phyloP scores from a whole-genome alignment of 345 rosid genomes.

The Streptanthus diversifolius region DNA sequence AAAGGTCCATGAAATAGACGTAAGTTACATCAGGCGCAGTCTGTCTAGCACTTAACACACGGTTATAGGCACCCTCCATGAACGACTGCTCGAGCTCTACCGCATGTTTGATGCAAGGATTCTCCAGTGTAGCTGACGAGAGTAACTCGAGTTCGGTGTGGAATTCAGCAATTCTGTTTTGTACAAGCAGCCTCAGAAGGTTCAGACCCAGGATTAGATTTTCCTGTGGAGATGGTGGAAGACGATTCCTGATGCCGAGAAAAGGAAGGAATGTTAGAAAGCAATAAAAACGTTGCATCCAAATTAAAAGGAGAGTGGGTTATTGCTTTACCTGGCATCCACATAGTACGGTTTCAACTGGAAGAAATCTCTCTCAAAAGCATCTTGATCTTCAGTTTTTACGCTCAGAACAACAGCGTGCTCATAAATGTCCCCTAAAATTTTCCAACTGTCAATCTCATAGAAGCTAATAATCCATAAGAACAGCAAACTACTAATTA shows the following conservation, averaged over 20 bases:
- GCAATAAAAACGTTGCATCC: neutral
- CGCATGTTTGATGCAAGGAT: slow-evolving; percentile 89
- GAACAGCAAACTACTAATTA: neutral
- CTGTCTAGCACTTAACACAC: slow-evolving; percentile 89
- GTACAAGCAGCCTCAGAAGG: slow-evolving; percentile 88
- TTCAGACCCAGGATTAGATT: slow-evolving; percentile 86
- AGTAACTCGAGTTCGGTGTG: slow-evolving; percentile 93
- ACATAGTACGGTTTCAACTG: slow-evolving; percentile 94
- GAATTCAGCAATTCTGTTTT: slow-evolving; percentile 95
- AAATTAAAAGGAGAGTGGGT: neutral
- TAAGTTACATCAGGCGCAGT: slow-evolving; percentile 81
- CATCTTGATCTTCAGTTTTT: slow-evolving; percentile 88
- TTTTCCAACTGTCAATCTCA: neutral
- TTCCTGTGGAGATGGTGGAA: slow-evolving; percentile 78
- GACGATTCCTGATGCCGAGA: slow-evolving; percentile 50
- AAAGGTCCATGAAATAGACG: slow-evolving; percentile 96
- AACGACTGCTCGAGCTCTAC: slow-evolving; percentile 99
- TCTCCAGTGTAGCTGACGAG: slow-evolving; percentile 68
- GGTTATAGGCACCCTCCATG: slow-evolving; percentile 98
- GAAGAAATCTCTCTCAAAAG: slow-evolving; percentile 92
- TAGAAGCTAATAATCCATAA: neutral
- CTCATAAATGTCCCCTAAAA: slow-evolving; percentile 83
- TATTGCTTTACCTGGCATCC: slow-evolving; percentile 62
- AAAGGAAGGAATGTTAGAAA: neutral
- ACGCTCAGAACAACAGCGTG: slow-evolving; percentile 90